These are phyloP conservation scores for Achlya hypogyna DNA, from an alignment of 352 stramenopile genomes.

Conservation along the genomic window DNA sequence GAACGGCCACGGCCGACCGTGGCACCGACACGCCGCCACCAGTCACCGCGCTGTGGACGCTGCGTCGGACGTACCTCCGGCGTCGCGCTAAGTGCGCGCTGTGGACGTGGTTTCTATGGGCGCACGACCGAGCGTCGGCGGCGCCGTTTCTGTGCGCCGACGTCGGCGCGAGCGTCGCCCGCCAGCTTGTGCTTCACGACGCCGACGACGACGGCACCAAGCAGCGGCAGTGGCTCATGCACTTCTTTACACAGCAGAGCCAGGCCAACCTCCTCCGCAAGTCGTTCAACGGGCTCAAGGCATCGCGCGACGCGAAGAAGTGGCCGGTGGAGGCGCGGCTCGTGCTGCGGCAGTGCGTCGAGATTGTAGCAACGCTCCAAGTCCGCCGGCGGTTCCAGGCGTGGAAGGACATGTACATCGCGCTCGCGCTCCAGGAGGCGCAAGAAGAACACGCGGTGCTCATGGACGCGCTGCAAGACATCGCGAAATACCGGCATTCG, in stretches of 20 bases:
- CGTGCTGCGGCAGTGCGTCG: not conserved
- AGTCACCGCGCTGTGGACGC: not conserved
- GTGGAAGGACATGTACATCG: slow-evolving; percentile 49
- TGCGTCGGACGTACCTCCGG: not conserved
- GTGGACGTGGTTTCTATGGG: slow-evolving; percentile 7
- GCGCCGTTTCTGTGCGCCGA: not conserved
- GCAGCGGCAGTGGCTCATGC: slow-evolving; percentile 15
- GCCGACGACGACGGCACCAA: not conserved
- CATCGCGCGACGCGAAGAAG: not conserved
- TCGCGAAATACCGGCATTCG: slow-evolving; percentile 27
- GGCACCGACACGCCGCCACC: not conserved
- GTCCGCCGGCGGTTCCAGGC: slow-evolving; percentile 26
- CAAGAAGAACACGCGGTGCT: slow-evolving; percentile 38
- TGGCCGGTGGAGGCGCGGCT: not conserved
- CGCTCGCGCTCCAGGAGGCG: slow-evolving; percentile 31
- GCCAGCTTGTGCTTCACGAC: not conserved
- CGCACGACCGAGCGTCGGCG: not conserved
- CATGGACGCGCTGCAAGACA: slow-evolving; percentile 31
- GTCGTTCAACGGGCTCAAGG: not conserved
- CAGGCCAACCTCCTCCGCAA: not conserved
- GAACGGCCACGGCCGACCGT: not conserved
- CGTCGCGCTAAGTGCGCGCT: not conserved
- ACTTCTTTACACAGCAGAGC: slow-evolving; percentile 14
- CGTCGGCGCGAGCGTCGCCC: not conserved
- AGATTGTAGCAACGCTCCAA: slow-evolving; percentile 4